These are phyloP conservation scores for Bisporella sp. DNA, from an alignment of 2,329 filamentous ascomycete genomes.

Conservation along the genomic window DNA sequence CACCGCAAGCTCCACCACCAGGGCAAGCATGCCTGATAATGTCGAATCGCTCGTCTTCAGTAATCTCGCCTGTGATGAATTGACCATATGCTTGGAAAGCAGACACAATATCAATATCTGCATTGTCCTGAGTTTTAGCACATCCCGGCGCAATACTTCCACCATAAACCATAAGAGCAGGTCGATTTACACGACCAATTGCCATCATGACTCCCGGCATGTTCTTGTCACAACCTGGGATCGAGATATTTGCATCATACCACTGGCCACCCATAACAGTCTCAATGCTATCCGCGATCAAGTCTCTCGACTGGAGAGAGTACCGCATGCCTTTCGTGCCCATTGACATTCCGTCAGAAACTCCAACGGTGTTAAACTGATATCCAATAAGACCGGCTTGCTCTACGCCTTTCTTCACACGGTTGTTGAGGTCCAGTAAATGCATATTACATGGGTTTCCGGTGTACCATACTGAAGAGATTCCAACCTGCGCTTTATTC, in stretches of 20 bases:
- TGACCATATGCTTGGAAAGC: constrained; percentile 98
- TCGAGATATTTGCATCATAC: constrained; percentile 96
- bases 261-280: constrained; percentile 98
- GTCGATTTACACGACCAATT: constrained; percentile 91
- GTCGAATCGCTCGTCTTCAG: constrained; percentile 85
- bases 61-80: constrained; percentile 86
- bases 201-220: constrained; percentile 92
- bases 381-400: constrained; percentile 80
- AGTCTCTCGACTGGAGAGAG: constrained; percentile 86
- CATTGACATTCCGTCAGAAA: constrained; percentile 97
- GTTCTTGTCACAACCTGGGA: constrained; percentile 99
- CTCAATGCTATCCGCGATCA: constrained; percentile 97
- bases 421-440: constrained; percentile 64
- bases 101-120: constrained; percentile 85
- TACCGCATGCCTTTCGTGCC: constrained; percentile 96
- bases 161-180: constrained; percentile 95
- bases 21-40: constrained; percentile 91
- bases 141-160: constrained; percentile 91
- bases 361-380: constrained; percentile 98
- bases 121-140: constrained; percentile 64
- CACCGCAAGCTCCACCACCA: constrained; percentile 75
- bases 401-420: constrained; percentile 56
- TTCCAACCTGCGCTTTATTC: constrained; percentile 95
- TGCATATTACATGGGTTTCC: constrained; percentile 99
- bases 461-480: constrained; percentile 96